Conservation (phyloP, 768 basidiomycete genomes). For the Cystofilobasidium bisporidii region DNA sequence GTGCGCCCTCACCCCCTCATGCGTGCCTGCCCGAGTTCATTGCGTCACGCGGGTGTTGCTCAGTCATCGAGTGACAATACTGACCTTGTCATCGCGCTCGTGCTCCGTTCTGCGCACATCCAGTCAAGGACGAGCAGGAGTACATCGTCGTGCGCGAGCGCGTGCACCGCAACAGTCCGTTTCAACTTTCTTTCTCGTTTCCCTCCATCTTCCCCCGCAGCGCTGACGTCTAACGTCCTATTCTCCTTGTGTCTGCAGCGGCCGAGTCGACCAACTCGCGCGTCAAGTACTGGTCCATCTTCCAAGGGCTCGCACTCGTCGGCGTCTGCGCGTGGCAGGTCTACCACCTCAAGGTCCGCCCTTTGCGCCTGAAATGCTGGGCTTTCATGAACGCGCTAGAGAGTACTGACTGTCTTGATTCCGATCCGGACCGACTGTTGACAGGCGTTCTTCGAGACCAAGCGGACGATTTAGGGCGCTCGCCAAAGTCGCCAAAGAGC, state of each 20-base stretch:
- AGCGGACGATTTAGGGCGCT: slow-evolving; percentile 59
- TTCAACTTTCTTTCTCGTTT: no score
- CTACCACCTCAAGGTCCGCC: slow-evolving; percentile 76
- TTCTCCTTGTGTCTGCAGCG: no score
- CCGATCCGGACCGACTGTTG: slow-evolving; percentile 17
- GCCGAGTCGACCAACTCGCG: slow-evolving; percentile 60
- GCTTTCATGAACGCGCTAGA: slow-evolving; percentile 17
- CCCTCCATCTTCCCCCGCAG: slow-evolving; percentile 35
- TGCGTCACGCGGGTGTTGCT: no score
- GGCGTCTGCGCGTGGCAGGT: slow-evolving; percentile 93
- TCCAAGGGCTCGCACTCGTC: slow-evolving; percentile 78
- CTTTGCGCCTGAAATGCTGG: neutral
- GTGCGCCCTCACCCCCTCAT: neutral
- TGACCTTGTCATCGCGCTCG: no score
- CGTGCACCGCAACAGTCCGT: slow-evolving; percentile 86
- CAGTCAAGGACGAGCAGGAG: slow-evolving; percentile 96
- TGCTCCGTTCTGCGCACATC: slow-evolving; percentile 32
- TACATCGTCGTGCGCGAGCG: slow-evolving; percentile 92
- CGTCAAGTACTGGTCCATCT: slow-evolving; percentile 98
- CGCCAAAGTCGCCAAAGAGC: neutral
- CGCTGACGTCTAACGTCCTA: no score
- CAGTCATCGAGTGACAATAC: no score
- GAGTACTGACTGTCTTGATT: slow-evolving; percentile 17
- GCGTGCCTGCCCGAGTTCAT: no score
- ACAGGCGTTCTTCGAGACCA: slow-evolving; percentile 89